phyloP scores from a whole-genome alignment of 2,329 filamentous ascomycete species.

The Biscogniauxia sp. region DNA sequence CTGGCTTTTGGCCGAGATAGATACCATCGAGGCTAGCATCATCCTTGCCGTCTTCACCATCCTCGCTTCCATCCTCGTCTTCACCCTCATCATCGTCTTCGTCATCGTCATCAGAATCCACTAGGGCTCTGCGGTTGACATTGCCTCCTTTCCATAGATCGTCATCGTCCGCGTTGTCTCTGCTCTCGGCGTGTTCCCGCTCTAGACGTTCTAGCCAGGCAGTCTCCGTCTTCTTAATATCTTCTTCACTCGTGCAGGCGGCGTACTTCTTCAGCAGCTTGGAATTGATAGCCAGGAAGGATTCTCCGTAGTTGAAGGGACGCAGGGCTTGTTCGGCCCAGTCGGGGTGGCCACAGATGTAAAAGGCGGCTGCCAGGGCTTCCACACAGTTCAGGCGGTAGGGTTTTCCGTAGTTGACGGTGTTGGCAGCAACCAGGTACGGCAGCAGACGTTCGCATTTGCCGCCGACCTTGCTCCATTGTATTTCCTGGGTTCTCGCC shows the following conservation, averaged over 20 bases:
- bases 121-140: slow-evolving; percentile 63
- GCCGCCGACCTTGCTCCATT: slow-evolving; percentile 87
- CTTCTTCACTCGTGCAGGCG: slow-evolving; percentile 75
- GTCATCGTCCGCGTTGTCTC: slow-evolving; percentile 62
- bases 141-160: slow-evolving; percentile 94
- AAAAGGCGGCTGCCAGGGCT: slow-evolving; percentile 87
- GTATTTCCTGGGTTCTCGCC: slow-evolving; percentile 88
- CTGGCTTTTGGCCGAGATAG: slow-evolving; percentile 56
- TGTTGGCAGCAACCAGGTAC: slow-evolving; percentile 94
- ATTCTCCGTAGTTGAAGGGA: slow-evolving; percentile 83
- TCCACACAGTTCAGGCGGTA: slow-evolving; percentile 96
- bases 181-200: slow-evolving; percentile 79
- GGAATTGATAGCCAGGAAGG: slow-evolving; percentile 88
- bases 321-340: slow-evolving; percentile 84
- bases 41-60: slow-evolving; percentile 43
- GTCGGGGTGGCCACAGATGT: slow-evolving; percentile 85
- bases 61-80: slow-evolving; percentile 36
- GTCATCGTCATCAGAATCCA: slow-evolving; percentile 51
- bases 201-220: slow-evolving; percentile 90
- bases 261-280: slow-evolving; percentile 81
- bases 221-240: slow-evolving; percentile 78
- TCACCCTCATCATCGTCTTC: slow-evolving; percentile 47
- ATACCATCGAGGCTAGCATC: slow-evolving; percentile 54
- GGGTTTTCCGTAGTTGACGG: slow-evolving; percentile 94
- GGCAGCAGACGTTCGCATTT: slow-evolving; percentile 89